Base-by-base conservation (phyloP, 2,329 filamentous ascomycete species). In the Cadophora luteo-olivacea region DNA sequence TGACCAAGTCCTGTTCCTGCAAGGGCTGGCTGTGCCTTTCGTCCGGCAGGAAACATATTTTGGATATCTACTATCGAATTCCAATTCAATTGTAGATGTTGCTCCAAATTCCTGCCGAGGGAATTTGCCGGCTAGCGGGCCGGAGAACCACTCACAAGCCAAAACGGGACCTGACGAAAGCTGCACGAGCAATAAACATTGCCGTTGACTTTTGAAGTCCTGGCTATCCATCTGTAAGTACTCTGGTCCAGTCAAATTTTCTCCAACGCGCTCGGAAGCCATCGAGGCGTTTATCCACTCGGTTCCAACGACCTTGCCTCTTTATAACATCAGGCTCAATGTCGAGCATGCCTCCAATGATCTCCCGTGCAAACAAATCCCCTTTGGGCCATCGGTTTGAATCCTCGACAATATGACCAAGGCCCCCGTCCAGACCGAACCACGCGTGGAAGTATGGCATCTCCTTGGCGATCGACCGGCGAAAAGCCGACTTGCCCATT, bases 391-490 rank as follows among this genome's bases (percentile, higher is more conserved):
- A 99, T 62, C 89, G 84, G 61, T 89, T 86, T 33, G 89, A 84
- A 74, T 99, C 92, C 80, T 99, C 96, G 0, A 99, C 92, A 9
- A 99, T 84, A 79, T 99, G 96, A 0, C 93, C 96, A 72, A 99
- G 81, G 0, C 96, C 96, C 2, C 96, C 96, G 77, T 99, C 94
- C 0, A 99, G 83, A 64, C 89, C 88, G 78, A 98, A 98, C 94
- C 95, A 99, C 24, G 91, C 95, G 79, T 99, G 96, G 76, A 99
- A 99, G 79, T 99, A 99, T 0, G 97, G 95, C 92, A 97, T 95
- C 82, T 99, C 95, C 81, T 97, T 97, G 14, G 92, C 93, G 69
- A 99, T 84, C 24, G 87, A 91, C 67, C 89, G 86, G 0, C 95
- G 86, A 79, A 99, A 99, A 1, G 96, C 94, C 64, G 86, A 80